phyloP scores from a whole-genome alignment of 306 rosid species.

The Pyrus pyrifolia region DNA sequence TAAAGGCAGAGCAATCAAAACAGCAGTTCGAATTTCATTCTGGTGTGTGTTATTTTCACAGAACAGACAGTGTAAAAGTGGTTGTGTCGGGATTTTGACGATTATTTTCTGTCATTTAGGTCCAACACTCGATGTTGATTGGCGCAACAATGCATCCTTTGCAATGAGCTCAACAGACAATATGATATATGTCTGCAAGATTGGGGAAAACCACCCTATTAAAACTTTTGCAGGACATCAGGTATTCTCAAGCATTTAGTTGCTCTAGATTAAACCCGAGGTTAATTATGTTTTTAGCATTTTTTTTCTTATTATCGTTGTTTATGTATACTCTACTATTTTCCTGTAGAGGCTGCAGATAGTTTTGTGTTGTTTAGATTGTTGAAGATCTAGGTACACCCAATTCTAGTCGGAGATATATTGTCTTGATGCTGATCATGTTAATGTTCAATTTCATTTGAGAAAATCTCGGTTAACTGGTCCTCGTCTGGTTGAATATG shows the following conservation, averaged over 20 bases:
- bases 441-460: background rate
- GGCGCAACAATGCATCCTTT: constrained; percentile 88
- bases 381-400: background rate
- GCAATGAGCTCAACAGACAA: constrained; percentile 85
- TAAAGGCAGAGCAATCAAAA: constrained; percentile 76
- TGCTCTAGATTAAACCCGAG: background rate
- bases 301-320: background rate
- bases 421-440: background rate
- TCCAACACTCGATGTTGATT: constrained; percentile 92
- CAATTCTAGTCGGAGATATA: background rate
- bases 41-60: constrained; percentile 33
- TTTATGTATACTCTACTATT: background rate
- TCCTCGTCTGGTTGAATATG: background rate
- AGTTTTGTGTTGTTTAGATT: background rate
- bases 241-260: constrained; percentile 32
- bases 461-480: background rate
- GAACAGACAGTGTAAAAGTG: background rate
- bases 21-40: constrained; percentile 91
- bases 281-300: background rate
- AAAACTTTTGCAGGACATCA: constrained; percentile 85
- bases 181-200: constrained; percentile 86
- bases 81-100: constrained; percentile 17
- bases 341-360: background rate
- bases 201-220: constrained; percentile 74
- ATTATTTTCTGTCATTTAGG: constrained; percentile 37